Evolutionary conservation across 2,329 filamentous ascomycete species (phyloP), one percentile per base, ranked within the genome.

Genomic region (Pseudogymnoascus pannorum): DNA sequence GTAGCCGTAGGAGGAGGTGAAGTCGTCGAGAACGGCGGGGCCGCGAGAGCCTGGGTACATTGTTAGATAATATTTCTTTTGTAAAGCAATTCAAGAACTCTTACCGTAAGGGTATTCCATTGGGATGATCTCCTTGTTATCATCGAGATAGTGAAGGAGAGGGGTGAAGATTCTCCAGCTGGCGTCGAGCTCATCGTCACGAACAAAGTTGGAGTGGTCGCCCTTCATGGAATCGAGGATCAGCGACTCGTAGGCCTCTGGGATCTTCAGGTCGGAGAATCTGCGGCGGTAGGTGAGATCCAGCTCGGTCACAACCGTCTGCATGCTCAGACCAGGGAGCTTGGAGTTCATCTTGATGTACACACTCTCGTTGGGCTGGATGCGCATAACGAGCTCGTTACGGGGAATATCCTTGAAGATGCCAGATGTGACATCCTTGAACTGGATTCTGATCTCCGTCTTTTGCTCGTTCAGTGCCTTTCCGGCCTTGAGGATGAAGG

Each of bases 321-420:
- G 94, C 92, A 97, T 99, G 81, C 92, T 97, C 71, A 99, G 82
- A 71, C 94, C 94, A 18, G 94, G 95, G 63, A 99, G 83, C 83
- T 99, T 99, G 29, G 93, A 97, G 87, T 99, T 99, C 94, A 99
- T 99, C 87, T 99, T 99, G 77, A 97, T 96, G 80, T 99, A 99
- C 68, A 99, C 92, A 74, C 91, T 96, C 83, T 99, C 94, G 80
- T 99, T 99, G 70, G 94, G 94, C 81, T 99, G 94, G 67, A 99
- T 96, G 68, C 94, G 92, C 81, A 99, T 97, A 71, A 99, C 94
- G 67, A 99, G 88, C 80, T 99, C 94, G 81, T 99, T 99, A 69
- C 95, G 89, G 63, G 94, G 95, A 73, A 99, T 99, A 75, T 99
- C 93, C 84, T 97, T 97, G 82, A 99, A 99, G 77, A 99, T 99